Evolutionary conservation across 345 rosid species (phyloP), one percentile per base, ranked within the genome.

Genomic region (Psidium friedrichsthalianum): DNA sequence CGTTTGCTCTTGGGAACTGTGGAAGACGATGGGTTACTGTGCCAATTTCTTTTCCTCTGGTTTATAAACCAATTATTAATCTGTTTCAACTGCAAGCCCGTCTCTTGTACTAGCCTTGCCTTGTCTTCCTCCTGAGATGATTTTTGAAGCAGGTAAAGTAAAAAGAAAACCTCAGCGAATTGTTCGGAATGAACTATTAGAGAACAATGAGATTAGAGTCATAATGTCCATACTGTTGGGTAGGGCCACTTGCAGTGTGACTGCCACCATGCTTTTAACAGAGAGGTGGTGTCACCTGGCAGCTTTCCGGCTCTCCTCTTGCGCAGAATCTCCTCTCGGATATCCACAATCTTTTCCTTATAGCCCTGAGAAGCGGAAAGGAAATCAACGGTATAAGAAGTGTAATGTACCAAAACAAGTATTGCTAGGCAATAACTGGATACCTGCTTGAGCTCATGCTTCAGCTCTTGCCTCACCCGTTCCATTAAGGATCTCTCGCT

Each of bases 171-270:
- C 80, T 9, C 27, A 2, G 54, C 3, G 54, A 59, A 51, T 51
- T 32, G 54, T 44, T 64, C 11, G 12, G 64, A 16, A 36, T 10
- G 52, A 13, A 42, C 18, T 32, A 29, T 5, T 13, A 40, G 64
- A 22, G 74, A 47, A 25, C 56, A 86, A 36, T 20, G 76, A 54
- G 55, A 74, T 24, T 24, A 51, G 21, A 21, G 2, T 74, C 44
- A 82, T 9, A 32, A 27, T 40, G 54, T 56, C 32, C 57, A 18
- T 89, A 96, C 98, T 4, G 98, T 95, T 88, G 98, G 98, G 87
- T 96, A 96, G 82, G 98, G 98, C 98, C 98, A 96, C 87, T 95
- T 96, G 61, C 98, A 87, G 90, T 96, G 98, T n/a, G 95, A 87
- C 76, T 90, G 93, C 98, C 98, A 96, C 98, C 98, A 96, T 42